Conservation (phyloP, 129 eudicot species). For the Kitagawia praeruptora region DNA sequence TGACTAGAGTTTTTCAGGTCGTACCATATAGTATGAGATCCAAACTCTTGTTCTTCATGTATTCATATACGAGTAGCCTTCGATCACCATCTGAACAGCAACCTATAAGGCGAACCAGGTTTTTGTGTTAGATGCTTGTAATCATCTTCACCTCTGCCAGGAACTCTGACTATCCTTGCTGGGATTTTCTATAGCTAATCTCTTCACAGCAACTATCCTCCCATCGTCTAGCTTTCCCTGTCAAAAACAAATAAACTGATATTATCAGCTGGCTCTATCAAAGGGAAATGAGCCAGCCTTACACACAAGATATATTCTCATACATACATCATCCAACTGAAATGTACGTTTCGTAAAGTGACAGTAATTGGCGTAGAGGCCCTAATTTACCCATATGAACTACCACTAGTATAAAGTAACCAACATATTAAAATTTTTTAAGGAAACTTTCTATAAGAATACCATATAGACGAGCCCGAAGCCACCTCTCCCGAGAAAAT, state of each 20-base stretch:
- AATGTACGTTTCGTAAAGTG: no score
- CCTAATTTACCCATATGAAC: neutral
- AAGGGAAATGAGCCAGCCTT: neutral
- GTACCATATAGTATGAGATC: slow-evolving; percentile 59
- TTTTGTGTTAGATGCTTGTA: slow-evolving; percentile 77
- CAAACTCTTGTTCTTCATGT: slow-evolving; percentile 63
- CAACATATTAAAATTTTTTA: neutral
- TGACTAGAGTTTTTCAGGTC: neutral
- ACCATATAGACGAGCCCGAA: slow-evolving; percentile 73
- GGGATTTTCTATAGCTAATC: slow-evolving; percentile 46
- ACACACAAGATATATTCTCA: neutral
- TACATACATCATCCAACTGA: no score
- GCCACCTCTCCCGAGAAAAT: slow-evolving; percentile 74
- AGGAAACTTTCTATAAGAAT: neutral
- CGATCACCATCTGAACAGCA: slow-evolving; percentile 63
- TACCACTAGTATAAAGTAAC: neutral
- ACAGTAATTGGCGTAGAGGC: neutral
- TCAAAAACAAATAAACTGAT: neutral
- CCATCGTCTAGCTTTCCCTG: slow-evolving; percentile 70
- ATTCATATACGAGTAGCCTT: slow-evolving; percentile 68
- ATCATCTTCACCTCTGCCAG: slow-evolving; percentile 67
- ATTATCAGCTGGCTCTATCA: neutral
- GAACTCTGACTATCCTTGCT: slow-evolving; percentile 69
- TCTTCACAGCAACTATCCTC: slow-evolving; percentile 57
- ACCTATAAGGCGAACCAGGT: slow-evolving; percentile 72